Evolutionary conservation across 768 basidiomycete genomes (phyloP), one percentile per base, ranked within the genome.

Genomic region (Suillus spraguei): DNA sequence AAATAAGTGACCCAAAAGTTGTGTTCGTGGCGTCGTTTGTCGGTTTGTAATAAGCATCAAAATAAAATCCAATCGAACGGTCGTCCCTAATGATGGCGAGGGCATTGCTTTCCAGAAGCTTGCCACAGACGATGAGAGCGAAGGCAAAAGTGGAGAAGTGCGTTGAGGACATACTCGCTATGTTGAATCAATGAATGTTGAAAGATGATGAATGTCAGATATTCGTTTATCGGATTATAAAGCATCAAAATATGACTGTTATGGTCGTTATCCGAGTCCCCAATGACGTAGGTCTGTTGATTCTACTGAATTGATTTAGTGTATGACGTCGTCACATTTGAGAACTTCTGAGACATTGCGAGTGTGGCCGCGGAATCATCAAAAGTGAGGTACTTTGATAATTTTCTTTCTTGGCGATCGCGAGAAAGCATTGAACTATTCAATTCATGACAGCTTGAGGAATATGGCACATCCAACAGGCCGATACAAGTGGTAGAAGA

Each of bases 61-160:
- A 58, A 17, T 64, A 28, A 42, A 35, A 61, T 28, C 58, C 14
- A n/a, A 53, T 59, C n/a, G 56, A 16, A 33, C 13, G 17, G 42
- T 20, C 56, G 50, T 62, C 47, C n/a, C 5, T 44, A 17, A 60
- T 66, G 50, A 68, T 71, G 60, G 60, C 38, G 62, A 65, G 65
- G 20, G 71, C 71, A 65, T 64, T 62, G 72, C 74, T 76, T 72
- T 67, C 73, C 74, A 74, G 73, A 76, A 74, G 74, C 73, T 67
- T 64, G 62, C 68, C 56, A 28, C 63, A 68, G 33, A 24, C 58
- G 17, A 54, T 2, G 49, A 64, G 63, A 54, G 44, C 42, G 17
- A 69, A 20, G 20, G 24, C 53, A 20, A 74, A 33, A 33, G 32
- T 53, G 52, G 52, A 10, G 52, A 53, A 35, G 5, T 20, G 52